These are phyloP conservation scores for Cryptosporidium andersoni DNA, from an alignment of 169 alveolate genomes.

Conservation along the genomic window DNA sequence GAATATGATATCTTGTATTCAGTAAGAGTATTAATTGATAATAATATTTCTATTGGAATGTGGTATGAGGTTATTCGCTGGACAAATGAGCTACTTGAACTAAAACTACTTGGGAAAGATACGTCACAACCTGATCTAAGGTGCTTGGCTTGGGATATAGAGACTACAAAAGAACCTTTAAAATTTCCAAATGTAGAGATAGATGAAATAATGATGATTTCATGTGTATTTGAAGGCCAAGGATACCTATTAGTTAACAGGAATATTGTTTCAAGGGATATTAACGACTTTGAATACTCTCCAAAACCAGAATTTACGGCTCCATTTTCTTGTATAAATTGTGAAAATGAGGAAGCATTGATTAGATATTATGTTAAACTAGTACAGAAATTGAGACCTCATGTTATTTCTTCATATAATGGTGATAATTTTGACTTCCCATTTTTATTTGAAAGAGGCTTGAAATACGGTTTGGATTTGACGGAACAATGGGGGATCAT, in stretches of 20 bases:
- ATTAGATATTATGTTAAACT: constrained; percentile 76
- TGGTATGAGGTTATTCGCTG: constrained; percentile 91
- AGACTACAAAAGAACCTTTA: constrained; percentile 95
- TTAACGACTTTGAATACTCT: constrained; percentile 93
- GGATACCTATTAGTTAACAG: constrained; percentile 96
- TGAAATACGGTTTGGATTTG: constrained; percentile 86
- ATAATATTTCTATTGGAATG: constrained; percentile 92
- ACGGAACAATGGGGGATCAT: constrained; percentile 87
- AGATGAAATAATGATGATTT: constrained; percentile 83
- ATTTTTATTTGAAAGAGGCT: constrained; percentile 92
- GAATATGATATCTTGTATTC: constrained; percentile 96
- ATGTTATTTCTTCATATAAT: constrained; percentile 95
- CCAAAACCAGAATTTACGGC: constrained; percentile 84
- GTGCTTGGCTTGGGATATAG: constrained; percentile 98
- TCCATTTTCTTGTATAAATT: constrained; percentile 76
- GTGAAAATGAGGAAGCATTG: constrained; percentile 72
- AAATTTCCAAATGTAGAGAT: constrained; percentile 97
- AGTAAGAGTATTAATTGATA: constrained; percentile 92
- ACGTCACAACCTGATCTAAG: constrained; percentile 87
- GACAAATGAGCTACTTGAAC: constrained; percentile 73
- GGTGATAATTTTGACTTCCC: constrained; percentile 99
- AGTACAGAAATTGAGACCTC: constrained; percentile 85
- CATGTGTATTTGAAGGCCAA: constrained; percentile 95
- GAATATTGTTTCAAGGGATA: constrained; percentile 90
- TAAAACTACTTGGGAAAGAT: constrained; percentile 76